phyloP scores from a whole-genome alignment of 2,329 filamentous ascomycete genomes.

The Talaromyces sp. region DNA sequence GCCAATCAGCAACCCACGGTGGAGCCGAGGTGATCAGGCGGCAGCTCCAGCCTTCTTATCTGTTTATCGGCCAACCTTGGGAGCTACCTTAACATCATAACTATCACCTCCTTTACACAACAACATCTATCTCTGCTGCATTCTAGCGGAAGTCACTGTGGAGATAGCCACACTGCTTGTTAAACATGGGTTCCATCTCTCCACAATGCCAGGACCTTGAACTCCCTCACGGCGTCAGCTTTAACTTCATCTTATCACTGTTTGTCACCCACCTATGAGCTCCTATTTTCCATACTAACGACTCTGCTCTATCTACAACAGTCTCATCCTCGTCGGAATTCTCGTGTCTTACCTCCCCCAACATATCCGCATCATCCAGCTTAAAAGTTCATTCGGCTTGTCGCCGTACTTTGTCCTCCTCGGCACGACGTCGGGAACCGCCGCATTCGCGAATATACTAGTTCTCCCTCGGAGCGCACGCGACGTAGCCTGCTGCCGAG shows the following conservation, averaged over 20 bases:
- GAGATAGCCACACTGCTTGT: not conserved
- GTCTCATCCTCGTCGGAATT: constrained; percentile 79
- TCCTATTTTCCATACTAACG: not conserved
- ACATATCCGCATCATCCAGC: constrained; percentile 82
- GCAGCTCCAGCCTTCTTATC: constrained; percentile 2
- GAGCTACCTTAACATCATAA: not conserved
- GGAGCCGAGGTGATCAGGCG: constrained; percentile 1
- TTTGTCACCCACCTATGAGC: constrained; percentile 31
- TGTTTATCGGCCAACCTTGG: constrained; percentile 3
- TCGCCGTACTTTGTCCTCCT: constrained; percentile 93
- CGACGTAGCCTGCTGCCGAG: constrained; percentile 81
- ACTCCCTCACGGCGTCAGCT: constrained; percentile 49
- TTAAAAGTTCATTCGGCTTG: constrained; percentile 86
- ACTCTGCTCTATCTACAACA: constrained; percentile 27
- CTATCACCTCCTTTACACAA: not conserved
- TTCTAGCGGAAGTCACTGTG: too few species aligned
- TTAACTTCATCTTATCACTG: constrained; percentile 55
- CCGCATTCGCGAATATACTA: constrained; percentile 88
- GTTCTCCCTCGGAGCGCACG: constrained; percentile 76
- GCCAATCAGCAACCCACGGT: not conserved
- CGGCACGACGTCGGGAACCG: constrained; percentile 85
- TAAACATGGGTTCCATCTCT: constrained; percentile 26
- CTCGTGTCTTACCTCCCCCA: constrained; percentile 92
- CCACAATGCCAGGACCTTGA: constrained; percentile 51
- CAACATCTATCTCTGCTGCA: not conserved